These are phyloP conservation scores for Amphibolis antarctica DNA, from an alignment of 106 monocot species.

Conservation along the genomic window DNA sequence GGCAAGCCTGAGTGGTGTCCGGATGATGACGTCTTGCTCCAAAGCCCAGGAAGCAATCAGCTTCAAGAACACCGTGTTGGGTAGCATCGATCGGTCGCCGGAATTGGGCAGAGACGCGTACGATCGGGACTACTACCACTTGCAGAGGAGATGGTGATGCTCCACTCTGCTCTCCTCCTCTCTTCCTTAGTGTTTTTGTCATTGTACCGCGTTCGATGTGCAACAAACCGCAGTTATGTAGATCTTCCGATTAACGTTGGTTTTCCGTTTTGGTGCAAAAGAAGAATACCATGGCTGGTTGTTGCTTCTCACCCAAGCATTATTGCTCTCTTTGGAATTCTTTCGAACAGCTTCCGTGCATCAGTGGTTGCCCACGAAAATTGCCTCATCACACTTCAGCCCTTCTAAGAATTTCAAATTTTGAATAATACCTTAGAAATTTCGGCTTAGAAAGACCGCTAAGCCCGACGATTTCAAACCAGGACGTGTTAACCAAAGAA, in stretches of 20 bases:
- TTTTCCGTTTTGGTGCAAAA: neutral
- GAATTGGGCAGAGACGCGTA: neutral
- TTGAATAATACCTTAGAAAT: too few species aligned
- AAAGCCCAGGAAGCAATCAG: slow-evolving; percentile 41
- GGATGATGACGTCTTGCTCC: slow-evolving; percentile 43
- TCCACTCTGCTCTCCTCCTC: too few species aligned
- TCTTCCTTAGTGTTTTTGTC: neutral
- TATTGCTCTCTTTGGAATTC: too few species aligned
- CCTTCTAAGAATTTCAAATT: too few species aligned
- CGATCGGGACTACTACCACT: neutral
- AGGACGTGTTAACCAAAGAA: too few species aligned
- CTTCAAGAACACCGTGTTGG: slow-evolving; percentile 21
- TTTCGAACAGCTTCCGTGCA: too few species aligned
- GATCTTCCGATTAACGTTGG: neutral
- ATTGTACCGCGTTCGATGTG: neutral
- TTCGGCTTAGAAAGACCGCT: too few species aligned
- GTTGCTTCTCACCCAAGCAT: neutral
- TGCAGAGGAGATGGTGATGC: slow-evolving; percentile 3
- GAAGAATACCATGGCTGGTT: neutral
- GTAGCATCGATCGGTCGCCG: slow-evolving; percentile 26
- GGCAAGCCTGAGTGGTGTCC: slow-evolving; percentile 46
- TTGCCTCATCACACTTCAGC: too few species aligned
- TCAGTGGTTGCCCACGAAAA: too few species aligned
- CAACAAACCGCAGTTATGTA: neutral
- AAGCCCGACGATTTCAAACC: too few species aligned